Evolutionary conservation across 768 basidiomycete genomes (phyloP).

Genomic region (Macrolepiota fuliginosa): DNA sequence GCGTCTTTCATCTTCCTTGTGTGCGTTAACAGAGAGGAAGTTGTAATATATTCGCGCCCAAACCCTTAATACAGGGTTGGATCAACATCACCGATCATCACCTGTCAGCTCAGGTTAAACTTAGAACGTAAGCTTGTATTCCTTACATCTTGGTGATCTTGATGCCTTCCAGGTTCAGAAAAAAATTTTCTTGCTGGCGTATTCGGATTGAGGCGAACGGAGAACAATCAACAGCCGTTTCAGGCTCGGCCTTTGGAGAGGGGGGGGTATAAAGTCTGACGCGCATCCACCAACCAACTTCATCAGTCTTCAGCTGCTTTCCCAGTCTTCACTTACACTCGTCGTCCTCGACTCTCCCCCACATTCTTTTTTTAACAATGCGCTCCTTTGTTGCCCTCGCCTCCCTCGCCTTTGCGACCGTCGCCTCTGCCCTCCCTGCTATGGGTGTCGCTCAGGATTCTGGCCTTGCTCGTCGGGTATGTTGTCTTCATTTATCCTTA

Average conservation of each 20-base stretch:
- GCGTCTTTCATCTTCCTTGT: not conserved
- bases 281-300: not conserved
- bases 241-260: not conserved
- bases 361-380: conserved; percentile 7
- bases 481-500: not conserved
- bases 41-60: not conserved
- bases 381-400: conserved; percentile 14
- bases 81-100: not conserved
- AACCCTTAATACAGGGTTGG: not conserved
- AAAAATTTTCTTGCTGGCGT: not conserved
- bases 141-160: not conserved
- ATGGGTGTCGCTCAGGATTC: not conserved
- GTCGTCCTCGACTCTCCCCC: conserved; percentile 16
- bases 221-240: not conserved
- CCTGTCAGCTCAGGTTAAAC: not conserved
- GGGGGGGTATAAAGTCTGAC: not conserved
- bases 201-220: not conserved
- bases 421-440: conserved; percentile 11
- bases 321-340: conserved; percentile 2
- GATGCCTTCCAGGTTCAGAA: not conserved
- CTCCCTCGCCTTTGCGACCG: conserved; percentile 10
- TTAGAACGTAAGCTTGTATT: conserved; percentile 10
- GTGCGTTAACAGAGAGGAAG: not conserved
- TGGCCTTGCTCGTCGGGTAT: not conserved
- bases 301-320: not conserved